Evolutionary conservation across 1,139 yeast genomes (phyloP).

Genomic region (Meyerozyma carpophila): DNA sequence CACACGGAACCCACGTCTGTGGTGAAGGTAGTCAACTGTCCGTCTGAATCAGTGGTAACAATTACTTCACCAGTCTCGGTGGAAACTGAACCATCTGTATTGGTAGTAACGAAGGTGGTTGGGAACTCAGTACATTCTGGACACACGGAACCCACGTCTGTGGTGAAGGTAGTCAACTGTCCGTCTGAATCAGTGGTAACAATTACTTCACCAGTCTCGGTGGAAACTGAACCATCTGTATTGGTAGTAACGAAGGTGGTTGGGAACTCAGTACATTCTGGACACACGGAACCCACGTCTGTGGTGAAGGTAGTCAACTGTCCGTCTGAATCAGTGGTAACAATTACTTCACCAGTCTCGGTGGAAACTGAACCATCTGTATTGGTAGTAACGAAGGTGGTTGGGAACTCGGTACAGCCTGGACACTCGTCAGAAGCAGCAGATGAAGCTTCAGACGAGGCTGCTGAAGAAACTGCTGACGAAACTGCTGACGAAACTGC

Average conservation of each 20-base stretch:
- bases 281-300: background rate
- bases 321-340: constrained; percentile 1
- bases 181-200: constrained; percentile 9
- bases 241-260: constrained; percentile 2
- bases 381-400: constrained; percentile 1
- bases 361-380: background rate
- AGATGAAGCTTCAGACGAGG: constrained; percentile 1
- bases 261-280: background rate
- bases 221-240: constrained; percentile 1
- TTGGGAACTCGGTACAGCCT: background rate
- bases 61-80: constrained; percentile 1
- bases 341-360: background rate
- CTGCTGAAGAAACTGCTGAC: background rate
- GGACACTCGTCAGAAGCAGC: constrained; percentile 4
- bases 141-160: background rate
- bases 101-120: constrained; percentile 1
- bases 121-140: constrained; percentile 1
- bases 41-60: background rate
- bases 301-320: background rate
- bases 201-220: constrained; percentile 5
- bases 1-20: background rate
- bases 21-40: background rate
- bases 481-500: background rate
- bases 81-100: background rate
- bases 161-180: constrained; percentile 2